phyloP scores from a whole-genome alignment of 225 moss, liverwort and hornwort genomes.

The Physcomitrium patens region DNA sequence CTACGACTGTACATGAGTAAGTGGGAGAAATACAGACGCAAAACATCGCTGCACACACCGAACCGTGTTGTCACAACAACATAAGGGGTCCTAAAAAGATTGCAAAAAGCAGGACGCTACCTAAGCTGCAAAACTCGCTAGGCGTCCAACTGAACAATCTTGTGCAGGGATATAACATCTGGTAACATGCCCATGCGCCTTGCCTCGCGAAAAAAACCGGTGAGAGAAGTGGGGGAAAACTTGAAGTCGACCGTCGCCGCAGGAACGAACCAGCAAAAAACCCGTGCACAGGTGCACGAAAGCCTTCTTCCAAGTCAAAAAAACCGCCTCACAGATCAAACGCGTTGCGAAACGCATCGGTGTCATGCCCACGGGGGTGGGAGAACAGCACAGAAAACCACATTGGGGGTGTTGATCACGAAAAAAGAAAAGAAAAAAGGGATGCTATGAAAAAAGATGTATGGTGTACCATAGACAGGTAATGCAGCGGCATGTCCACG shows the following conservation, averaged over 20 bases:
- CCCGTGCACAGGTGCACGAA: conserved; percentile 37
- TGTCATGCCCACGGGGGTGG: conserved; percentile 15
- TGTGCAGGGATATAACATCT: conserved; percentile 38
- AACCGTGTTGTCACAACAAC: conserved; percentile 24
- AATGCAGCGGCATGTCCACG: too few relatives aligned
- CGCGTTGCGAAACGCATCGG: conserved; percentile 13
- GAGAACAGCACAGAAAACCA: conserved; percentile 12
- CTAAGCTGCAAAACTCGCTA: conserved; percentile 17
- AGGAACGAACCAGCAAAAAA: conserved; percentile 25
- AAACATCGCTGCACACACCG: conserved; percentile 25
- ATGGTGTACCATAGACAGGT: too few relatives aligned
- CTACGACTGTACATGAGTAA: conserved; percentile 35
- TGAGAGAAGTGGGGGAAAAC: conserved; percentile 7
- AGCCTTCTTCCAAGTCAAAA: conserved; percentile 28
- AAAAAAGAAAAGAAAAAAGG: too few relatives aligned
- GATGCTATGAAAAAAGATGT: too few relatives aligned
- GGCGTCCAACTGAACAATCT: conserved; percentile 45
- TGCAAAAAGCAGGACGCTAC: conserved; percentile 42
- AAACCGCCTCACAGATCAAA: conserved; percentile 8
- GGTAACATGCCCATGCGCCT: neutral
- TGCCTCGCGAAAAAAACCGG: conserved; percentile 4
- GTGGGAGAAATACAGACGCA: conserved; percentile 11
- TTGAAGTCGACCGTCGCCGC: conserved; percentile 23
- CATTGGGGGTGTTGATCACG: neutral
- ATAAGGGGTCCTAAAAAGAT: conserved; percentile 34